phyloP scores from a whole-genome alignment of 2,329 filamentous ascomycete species.

The Chrysoporthe austroafricana region DNA sequence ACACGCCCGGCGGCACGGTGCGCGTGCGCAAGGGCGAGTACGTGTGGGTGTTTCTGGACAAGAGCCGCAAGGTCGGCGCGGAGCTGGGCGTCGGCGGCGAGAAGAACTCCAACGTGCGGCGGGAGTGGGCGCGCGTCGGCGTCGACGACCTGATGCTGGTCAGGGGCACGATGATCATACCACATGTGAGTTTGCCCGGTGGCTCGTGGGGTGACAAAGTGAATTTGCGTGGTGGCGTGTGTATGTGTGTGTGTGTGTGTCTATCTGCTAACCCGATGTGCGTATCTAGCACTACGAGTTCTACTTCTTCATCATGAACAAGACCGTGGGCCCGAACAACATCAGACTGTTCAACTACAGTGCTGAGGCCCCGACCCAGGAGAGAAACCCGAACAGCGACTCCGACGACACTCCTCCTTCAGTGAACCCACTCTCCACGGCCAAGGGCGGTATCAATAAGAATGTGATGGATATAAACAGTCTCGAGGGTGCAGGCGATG shows the following conservation, averaged over 20 bases:
- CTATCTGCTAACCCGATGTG: conserved; percentile 32
- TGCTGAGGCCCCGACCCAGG: conserved; percentile 48
- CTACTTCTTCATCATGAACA: conserved; percentile 95
- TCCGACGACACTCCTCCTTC: conserved; percentile 16
- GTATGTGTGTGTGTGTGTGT: conserved; percentile 7
- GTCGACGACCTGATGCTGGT: conserved; percentile 97
- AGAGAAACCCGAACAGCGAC: conserved; percentile 5
- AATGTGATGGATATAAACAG: conserved; percentile 53
- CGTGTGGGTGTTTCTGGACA: conserved; percentile 91
- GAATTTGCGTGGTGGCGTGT: conserved; percentile 1
- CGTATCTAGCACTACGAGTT: conserved; percentile 85
- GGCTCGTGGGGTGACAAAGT: conserved; percentile 12
- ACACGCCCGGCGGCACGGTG: conserved; percentile 81
- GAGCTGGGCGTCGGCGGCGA: conserved; percentile 74
- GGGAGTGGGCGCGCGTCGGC: conserved; percentile 89
- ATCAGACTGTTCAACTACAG: conserved; percentile 77
- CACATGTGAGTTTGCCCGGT: conserved; percentile 70
- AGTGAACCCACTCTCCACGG: conserved; percentile 43
- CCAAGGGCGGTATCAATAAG: conserved; percentile 41
- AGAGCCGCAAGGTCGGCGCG: conserved; percentile 87
- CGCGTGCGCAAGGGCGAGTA: conserved; percentile 92
- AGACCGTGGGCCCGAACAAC: conserved; percentile 73
- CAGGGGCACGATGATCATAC: conserved; percentile 86
- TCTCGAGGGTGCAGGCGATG: conserved; percentile 77
- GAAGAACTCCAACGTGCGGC: conserved; percentile 66